Evolutionary conservation across 306 rosid species (phyloP).

Genomic region (Malus sieversii): DNA sequence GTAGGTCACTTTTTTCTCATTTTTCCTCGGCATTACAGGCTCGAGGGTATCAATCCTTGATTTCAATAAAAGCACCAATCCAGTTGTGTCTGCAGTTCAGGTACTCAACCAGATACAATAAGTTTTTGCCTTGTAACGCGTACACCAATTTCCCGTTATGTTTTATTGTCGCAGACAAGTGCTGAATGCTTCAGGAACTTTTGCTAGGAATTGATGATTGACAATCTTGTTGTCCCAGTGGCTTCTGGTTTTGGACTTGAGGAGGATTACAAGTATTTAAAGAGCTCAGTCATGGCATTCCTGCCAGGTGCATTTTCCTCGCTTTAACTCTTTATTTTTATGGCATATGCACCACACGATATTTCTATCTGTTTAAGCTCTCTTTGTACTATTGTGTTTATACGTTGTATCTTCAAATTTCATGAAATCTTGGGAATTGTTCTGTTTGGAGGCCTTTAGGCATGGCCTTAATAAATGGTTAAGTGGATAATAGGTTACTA

Average conservation of each 20-base stretch:
- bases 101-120: conserved; percentile 26
- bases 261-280: conserved; percentile 69
- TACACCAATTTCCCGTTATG: not conserved
- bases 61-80: conserved; percentile 63
- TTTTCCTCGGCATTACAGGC: conserved; percentile 40
- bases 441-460: not conserved
- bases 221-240: conserved; percentile 73
- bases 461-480: not conserved
- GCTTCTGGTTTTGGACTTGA: conserved; percentile 76
- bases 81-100: conserved; percentile 42
- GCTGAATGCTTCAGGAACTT: conserved; percentile 5
- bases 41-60: conserved; percentile 65
- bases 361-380: not conserved
- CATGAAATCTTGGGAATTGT: not conserved
- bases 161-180: not conserved
- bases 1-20: conserved; percentile 6
- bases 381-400: not conserved
- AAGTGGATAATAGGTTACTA: not conserved
- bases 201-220: conserved; percentile 76
- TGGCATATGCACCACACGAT: not conserved
- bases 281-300: conserved; percentile 68
- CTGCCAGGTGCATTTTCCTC: conserved; percentile 53
- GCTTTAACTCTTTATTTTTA: not conserved
- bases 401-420: not conserved
- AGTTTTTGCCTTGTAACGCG: not conserved